Conservation (phyloP, 352 stramenopile genomes). For the Peronosclerospora sorghi region DNA sequence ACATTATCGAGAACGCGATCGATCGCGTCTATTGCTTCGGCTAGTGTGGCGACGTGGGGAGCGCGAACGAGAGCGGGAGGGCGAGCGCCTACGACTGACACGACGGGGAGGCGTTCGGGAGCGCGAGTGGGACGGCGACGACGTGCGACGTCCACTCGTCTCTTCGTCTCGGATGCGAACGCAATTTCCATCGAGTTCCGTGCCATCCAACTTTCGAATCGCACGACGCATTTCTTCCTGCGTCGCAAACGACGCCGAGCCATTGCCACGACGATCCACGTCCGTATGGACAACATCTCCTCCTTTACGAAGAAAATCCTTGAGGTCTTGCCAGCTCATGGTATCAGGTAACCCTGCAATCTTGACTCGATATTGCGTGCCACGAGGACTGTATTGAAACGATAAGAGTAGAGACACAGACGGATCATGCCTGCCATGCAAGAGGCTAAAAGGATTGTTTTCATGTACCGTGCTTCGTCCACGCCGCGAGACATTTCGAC, state of each 20-base stretch:
- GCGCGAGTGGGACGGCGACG: constrained; percentile 13
- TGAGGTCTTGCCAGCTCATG: constrained; percentile 54
- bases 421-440: too few species aligned
- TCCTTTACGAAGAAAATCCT: constrained; percentile 44
- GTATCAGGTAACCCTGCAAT: constrained; percentile 31
- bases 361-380: constrained; percentile 43
- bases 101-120: constrained; percentile 13
- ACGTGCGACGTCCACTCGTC: constrained; percentile 1
- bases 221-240: constrained; percentile 43
- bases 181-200: constrained; percentile 33
- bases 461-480: constrained; percentile 10
- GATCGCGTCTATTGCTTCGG: constrained; percentile 16
- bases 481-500: constrained; percentile 41
- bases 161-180: constrained; percentile 32
- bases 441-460: not conserved
- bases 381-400: constrained; percentile 16
- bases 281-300: constrained; percentile 57
- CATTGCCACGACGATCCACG: constrained; percentile 53
- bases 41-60: constrained; percentile 18
- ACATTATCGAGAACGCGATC: constrained; percentile 9
- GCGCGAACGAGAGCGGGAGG: constrained; percentile 25
- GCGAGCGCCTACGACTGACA: constrained; percentile 18
- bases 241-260: constrained; percentile 53
- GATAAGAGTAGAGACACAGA: too few species aligned
- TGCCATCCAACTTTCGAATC: constrained; percentile 38